Evolutionary conservation across 768 basidiomycete genomes (phyloP).

Genomic region (Rhodocollybia butyracea): DNA sequence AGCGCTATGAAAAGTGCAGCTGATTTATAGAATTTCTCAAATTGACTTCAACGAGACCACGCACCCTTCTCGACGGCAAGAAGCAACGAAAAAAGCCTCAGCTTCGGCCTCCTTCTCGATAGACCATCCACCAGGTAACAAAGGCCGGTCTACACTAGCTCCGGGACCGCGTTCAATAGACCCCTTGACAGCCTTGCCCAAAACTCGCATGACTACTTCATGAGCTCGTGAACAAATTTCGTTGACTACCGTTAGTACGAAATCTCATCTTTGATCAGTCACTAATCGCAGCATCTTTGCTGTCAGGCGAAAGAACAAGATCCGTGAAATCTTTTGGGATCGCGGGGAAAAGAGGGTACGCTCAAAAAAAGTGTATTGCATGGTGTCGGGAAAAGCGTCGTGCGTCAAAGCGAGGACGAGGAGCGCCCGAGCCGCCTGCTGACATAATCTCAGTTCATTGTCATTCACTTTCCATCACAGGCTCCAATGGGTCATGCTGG

Average conservation of each 20-base stretch:
- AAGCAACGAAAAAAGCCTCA: slow-evolving; percentile 90
- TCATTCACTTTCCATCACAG: too few relatives aligned
- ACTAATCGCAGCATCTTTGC: slow-evolving; percentile 37
- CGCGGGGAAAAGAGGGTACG: slow-evolving; percentile 49
- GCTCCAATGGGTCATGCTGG: too few relatives aligned
- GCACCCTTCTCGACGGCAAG: slow-evolving; percentile 85
- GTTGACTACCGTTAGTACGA: slow-evolving; percentile 74
- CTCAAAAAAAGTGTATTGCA: slow-evolving; percentile 61
- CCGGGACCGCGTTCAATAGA: slow-evolving; percentile 40
- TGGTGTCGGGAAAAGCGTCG: slow-evolving; percentile 48
- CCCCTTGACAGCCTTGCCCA: slow-evolving; percentile 69
- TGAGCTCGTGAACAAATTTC: slow-evolving; percentile 88
- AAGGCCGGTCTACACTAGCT: slow-evolving; percentile 44
- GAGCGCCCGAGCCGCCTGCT: too few relatives aligned
- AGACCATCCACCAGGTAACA: slow-evolving; percentile 78
- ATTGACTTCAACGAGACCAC: slow-evolving; percentile 18
- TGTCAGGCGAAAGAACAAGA: slow-evolving; percentile 28
- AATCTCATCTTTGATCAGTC: slow-evolving; percentile 76
- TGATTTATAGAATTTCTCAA: not conserved
- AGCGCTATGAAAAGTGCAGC: slow-evolving; percentile 51
- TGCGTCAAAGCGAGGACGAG: too few relatives aligned
- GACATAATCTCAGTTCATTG: too few relatives aligned
- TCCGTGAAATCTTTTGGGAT: slow-evolving; percentile 41
- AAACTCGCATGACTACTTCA: slow-evolving; percentile 87
- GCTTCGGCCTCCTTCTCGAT: slow-evolving; percentile 93